phyloP scores from a whole-genome alignment of 495 filamentous ascomycete species.

The Corynascus novoguineensis region DNA sequence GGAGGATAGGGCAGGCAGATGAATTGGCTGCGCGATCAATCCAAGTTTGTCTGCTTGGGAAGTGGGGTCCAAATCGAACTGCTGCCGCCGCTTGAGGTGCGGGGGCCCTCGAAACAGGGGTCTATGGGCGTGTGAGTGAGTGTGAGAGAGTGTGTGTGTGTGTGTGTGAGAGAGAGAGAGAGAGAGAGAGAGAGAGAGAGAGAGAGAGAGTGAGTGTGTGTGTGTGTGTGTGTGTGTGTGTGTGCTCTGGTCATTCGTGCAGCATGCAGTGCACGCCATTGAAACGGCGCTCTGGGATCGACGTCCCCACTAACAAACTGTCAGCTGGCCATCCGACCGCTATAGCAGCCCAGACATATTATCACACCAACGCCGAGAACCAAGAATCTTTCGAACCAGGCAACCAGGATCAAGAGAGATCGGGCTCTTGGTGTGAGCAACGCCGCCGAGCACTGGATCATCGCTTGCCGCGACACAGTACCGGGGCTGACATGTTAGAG shows the following conservation, averaged over 20 bases:
- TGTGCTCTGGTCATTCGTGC: neutral
- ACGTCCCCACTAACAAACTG: neutral
- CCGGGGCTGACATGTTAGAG: neutral
- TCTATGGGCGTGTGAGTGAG: too few relatives aligned
- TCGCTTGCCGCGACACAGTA: constrained; percentile 8
- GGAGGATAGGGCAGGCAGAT: neutral
- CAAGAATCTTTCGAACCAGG: constrained; percentile 6
- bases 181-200: too few relatives aligned
- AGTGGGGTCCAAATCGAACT: neutral
- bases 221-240: too few relatives aligned
- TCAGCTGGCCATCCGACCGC: constrained; percentile 16
- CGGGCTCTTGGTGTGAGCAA: constrained; percentile 9
- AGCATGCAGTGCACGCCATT: neutral
- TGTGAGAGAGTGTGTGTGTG: too few relatives aligned
- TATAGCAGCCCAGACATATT: constrained; percentile 19
- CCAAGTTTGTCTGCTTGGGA: neutral
- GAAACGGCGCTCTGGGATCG: neutral
- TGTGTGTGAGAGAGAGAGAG: too few relatives aligned
- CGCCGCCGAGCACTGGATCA: constrained; percentile 20
- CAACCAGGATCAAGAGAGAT: constrained; percentile 2
- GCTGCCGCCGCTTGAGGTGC: neutral
- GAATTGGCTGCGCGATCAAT: neutral
- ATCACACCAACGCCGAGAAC: constrained; percentile 3
- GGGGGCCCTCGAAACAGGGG: neutral
- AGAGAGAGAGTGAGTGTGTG: too few relatives aligned